Evolutionary conservation across 1,284 basidiomycete species (phyloP).

Genomic region (Ustilago bromivora): DNA sequence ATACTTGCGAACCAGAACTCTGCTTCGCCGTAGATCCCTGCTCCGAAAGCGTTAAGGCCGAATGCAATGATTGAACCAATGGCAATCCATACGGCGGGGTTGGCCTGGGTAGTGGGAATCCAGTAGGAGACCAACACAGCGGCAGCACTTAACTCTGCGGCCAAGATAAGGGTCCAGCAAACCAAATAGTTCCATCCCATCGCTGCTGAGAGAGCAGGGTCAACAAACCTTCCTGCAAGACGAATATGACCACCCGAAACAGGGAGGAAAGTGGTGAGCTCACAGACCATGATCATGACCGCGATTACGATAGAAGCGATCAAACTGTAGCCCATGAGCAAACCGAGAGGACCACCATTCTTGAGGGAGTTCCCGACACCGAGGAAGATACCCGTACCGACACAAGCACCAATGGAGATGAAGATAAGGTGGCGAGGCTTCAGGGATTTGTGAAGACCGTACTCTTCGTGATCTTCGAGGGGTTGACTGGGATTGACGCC

Average conservation of each 20-base stretch:
- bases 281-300: slow-evolving; percentile 70
- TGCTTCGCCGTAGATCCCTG: slow-evolving; percentile 62
- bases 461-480: slow-evolving; percentile 21
- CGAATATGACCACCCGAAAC: slow-evolving; percentile 80
- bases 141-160: slow-evolving; percentile 81
- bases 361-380: slow-evolving; percentile 76
- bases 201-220: slow-evolving; percentile 77
- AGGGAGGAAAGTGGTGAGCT: slow-evolving; percentile 73
- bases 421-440: slow-evolving; percentile 35
- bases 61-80: slow-evolving; percentile 79
- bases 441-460: slow-evolving; percentile 70
- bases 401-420: slow-evolving; percentile 31
- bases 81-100: slow-evolving; percentile 80
- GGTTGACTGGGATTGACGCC: slow-evolving; percentile 3
- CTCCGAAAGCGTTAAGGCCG: slow-evolving; percentile 79
- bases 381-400: slow-evolving; percentile 74
- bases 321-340: slow-evolving; percentile 64
- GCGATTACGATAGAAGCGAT: slow-evolving; percentile 53
- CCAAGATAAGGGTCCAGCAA: slow-evolving; percentile 73
- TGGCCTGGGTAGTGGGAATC: slow-evolving; percentile 71
- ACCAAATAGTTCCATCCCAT: slow-evolving; percentile 77
- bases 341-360: slow-evolving; percentile 71
- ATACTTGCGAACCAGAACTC: slow-evolving; percentile 71
- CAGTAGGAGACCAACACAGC: slow-evolving; percentile 82
- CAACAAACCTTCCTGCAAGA: slow-evolving; percentile 81